Evolutionary conservation across 805 yeast genomes (phyloP).

Genomic region (Candida oleophila): DNA sequence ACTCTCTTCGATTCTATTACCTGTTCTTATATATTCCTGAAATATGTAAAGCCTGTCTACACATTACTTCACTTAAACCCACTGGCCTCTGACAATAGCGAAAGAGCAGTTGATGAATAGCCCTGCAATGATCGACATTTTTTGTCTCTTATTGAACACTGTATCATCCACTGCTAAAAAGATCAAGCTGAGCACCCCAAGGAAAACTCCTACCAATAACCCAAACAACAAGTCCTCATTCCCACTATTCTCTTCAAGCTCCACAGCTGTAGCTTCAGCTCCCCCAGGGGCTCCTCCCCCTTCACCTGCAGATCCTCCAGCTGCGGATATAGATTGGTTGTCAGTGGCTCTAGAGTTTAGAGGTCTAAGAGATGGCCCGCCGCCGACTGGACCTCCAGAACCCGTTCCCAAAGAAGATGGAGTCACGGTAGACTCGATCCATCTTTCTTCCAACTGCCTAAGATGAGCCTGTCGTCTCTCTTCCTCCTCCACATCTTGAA

Average conservation of each 20-base stretch:
- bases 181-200: conserved; percentile 67
- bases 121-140: conserved; percentile 74
- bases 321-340: background rate
- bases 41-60: background rate
- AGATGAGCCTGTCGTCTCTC: conserved; percentile 40
- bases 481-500: conserved; percentile 41
- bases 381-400: background rate
- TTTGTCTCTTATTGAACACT: conserved; percentile 58
- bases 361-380: background rate
- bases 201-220: conserved; percentile 66
- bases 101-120: conserved; percentile 64
- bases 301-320: background rate
- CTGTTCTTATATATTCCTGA: conserved; percentile 4
- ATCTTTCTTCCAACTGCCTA: conserved; percentile 75
- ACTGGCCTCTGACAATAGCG: conserved; percentile 54
- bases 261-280: conserved; percentile 21
- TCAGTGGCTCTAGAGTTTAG: background rate
- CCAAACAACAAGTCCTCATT: conserved; percentile 73
- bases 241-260: conserved; percentile 29
- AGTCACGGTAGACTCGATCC: conserved; percentile 76
- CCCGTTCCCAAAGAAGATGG: conserved; percentile 2
- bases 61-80: conserved; percentile 23
- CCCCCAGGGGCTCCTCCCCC: conserved; percentile 1
- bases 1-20: background rate
- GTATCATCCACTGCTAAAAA: conserved; percentile 61